Evolutionary conservation across 2,329 filamentous ascomycete genomes (phyloP).

Genomic region (Dothideomycetes sp.): DNA sequence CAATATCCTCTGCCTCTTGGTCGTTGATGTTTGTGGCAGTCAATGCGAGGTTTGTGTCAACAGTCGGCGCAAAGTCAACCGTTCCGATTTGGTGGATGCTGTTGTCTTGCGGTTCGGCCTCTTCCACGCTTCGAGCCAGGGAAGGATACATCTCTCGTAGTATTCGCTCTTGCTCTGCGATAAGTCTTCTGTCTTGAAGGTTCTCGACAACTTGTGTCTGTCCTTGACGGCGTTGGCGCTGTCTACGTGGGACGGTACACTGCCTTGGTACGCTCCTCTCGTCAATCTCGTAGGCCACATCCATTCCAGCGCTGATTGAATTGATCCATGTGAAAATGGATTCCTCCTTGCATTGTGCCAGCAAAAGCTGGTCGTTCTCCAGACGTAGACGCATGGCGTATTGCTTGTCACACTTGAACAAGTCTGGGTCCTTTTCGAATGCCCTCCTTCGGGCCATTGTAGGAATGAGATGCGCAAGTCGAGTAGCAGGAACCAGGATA

Average conservation of each 20-base stretch:
- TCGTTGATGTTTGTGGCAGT: conserved; percentile 5
- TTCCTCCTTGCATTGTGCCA: conserved; percentile 54
- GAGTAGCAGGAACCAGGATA: conserved; percentile 29
- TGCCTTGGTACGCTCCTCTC: conserved; percentile 44
- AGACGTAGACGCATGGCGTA: conserved; percentile 62
- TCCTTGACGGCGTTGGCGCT: conserved; percentile 16
- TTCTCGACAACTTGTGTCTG: conserved; percentile 20
- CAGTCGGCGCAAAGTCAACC: conserved; percentile 1
- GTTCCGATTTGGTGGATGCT: conserved; percentile 6
- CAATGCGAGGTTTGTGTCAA: conserved; percentile 3
- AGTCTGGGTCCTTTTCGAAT: conserved; percentile 34
- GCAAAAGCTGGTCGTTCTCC: conserved; percentile 63
- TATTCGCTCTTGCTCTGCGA: conserved; percentile 38
- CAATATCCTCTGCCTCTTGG: conserved; percentile 24
- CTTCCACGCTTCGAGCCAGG: conserved; percentile 1
- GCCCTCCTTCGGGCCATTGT: conserved; percentile 24
- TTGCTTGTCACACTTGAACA: conserved; percentile 34
- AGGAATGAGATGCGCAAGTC: conserved; percentile 35
- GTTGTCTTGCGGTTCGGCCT: not conserved
- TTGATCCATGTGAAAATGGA: conserved; percentile 61
- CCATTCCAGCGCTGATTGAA: conserved; percentile 59
- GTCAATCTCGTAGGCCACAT: conserved; percentile 59
- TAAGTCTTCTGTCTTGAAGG: conserved; percentile 24
- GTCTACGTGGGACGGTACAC: conserved; percentile 34
- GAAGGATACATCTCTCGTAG: conserved; percentile 34